These are phyloP conservation scores for Cyclotella kingstonii DNA, from an alignment of 108 stramenopile genomes.

Conservation along the genomic window DNA sequence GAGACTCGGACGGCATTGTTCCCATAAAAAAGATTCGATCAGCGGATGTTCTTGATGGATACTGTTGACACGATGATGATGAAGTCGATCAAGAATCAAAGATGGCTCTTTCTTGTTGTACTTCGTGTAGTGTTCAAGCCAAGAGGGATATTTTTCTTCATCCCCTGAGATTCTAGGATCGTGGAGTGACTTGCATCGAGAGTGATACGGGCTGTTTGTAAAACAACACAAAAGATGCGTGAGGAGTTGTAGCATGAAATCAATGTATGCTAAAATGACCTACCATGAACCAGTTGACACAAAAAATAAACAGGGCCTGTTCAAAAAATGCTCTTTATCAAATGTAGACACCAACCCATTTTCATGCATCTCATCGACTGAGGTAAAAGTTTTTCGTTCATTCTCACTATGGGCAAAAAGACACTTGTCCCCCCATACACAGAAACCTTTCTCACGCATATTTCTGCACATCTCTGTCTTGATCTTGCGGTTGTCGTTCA, in stretches of 20 bases:
- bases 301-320: conserved; percentile 21
- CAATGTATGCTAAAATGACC: background rate
- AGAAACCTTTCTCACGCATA: conserved; percentile 3
- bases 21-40: conserved; percentile 20
- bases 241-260: background rate
- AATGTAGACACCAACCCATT: conserved; percentile 5
- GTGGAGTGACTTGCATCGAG: conserved; percentile 35
- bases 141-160: conserved; percentile 1
- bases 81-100: conserved; percentile 20
- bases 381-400: conserved; percentile 12
- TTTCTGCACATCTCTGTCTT: conserved; percentile 38
- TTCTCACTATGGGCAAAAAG: conserved; percentile 25
- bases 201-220: conserved; percentile 16
- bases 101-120: conserved; percentile 20
- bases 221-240: background rate
- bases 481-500: conserved; percentile 32
- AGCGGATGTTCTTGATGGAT: conserved; percentile 29
- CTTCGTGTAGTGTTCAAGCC: conserved; percentile 34
- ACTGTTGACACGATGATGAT: conserved; percentile 12
- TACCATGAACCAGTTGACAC: conserved; percentile 29
- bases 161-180: conserved; percentile 20
- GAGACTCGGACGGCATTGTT: conserved; percentile 19
- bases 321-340: conserved; percentile 7
- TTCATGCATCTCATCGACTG: conserved; percentile 11
- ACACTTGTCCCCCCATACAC: conserved; percentile 13